Conservation (phyloP, 495 filamentous ascomycete species). For the Penicillium soppii region DNA sequence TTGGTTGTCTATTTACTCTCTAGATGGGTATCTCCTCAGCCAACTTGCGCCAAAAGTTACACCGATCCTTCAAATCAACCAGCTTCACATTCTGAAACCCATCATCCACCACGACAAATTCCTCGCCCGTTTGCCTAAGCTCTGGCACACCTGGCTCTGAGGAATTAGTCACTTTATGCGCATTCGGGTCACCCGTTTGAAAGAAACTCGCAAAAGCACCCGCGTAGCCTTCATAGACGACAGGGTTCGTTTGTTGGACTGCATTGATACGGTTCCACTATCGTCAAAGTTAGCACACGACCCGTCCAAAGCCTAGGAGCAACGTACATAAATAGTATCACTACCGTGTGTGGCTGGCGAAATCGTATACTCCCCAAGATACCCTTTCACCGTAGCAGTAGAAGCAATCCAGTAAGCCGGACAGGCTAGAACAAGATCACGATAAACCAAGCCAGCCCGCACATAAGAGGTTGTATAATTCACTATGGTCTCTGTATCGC, state of each 20-base stretch:
- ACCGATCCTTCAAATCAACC: constrained; percentile 42
- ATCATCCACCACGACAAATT: constrained; percentile 50
- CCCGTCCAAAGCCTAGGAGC: constrained; percentile 1
- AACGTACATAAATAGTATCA: constrained; percentile 56
- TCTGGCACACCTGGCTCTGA: constrained; percentile 46
- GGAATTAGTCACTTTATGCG: constrained; percentile 52
- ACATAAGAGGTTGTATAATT: constrained; percentile 46
- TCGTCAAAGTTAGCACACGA: constrained; percentile 1
- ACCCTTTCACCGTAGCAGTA: constrained; percentile 42
- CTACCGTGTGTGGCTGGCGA: constrained; percentile 57
- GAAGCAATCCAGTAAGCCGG: constrained; percentile 57
- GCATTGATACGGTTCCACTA: constrained; percentile 59
- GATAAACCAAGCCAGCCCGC: constrained; percentile 54
- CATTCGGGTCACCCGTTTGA: constrained; percentile 58
- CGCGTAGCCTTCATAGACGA: constrained; percentile 57
- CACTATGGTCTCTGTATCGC: constrained; percentile 41
- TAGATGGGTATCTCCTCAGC: constrained; percentile 40
- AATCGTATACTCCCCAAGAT: constrained; percentile 60
- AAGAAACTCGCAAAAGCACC: constrained; percentile 62
- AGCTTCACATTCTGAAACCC: constrained; percentile 43
- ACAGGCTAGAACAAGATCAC: constrained; percentile 60
- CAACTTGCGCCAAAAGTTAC: constrained; percentile 54
- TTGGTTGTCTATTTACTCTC: no score
- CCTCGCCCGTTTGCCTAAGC: constrained; percentile 30
- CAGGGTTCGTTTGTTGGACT: constrained; percentile 49